These are phyloP conservation scores for Decorospora gaudefroyi DNA, from an alignment of 2,329 filamentous ascomycete species.

Conservation along the genomic window DNA sequence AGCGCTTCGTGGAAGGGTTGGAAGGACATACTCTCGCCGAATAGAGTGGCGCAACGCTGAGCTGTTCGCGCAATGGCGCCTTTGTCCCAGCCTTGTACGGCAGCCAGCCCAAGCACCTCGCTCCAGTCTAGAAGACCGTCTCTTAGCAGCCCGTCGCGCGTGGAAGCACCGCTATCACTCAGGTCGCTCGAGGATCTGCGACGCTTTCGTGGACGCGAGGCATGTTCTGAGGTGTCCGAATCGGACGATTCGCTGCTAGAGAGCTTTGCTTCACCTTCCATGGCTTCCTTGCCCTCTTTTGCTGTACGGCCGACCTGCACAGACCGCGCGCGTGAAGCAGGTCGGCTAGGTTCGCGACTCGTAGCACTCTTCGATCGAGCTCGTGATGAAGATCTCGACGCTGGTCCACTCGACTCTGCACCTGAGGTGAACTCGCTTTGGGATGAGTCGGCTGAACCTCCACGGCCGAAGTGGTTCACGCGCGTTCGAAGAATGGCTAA, in stretches of 20 bases:
- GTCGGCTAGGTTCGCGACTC: constrained; percentile 14
- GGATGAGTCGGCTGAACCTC: constrained; percentile 34
- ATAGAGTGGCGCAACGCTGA: constrained; percentile 74
- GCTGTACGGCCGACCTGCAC: background rate
- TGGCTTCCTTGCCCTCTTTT: background rate
- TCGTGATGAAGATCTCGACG: constrained; percentile 22
- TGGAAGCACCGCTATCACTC: constrained; percentile 16
- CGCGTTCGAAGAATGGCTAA: constrained; percentile 70
- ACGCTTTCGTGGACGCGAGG: constrained; percentile 14
- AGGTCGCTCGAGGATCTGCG: constrained; percentile 17
- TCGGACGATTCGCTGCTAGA: constrained; percentile 47
- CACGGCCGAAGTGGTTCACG: constrained; percentile 52
- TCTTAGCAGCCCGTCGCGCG: constrained; percentile 16
- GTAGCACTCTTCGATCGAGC: constrained; percentile 16
- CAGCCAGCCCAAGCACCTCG: constrained; percentile 78
- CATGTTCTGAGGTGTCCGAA: constrained; percentile 3
- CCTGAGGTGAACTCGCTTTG: constrained; percentile 38
- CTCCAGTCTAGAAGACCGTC: constrained; percentile 68
- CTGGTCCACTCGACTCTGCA: constrained; percentile 26
- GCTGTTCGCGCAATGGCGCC: constrained; percentile 69
- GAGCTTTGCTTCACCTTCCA: background rate
- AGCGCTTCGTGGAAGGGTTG: constrained; percentile 57
- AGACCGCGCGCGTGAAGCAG: constrained; percentile 17
- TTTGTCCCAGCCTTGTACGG: constrained; percentile 70
- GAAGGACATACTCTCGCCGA: constrained; percentile 71